phyloP scores from a whole-genome alignment of 1,139 yeast genomes.

The Sugiyamaella japonica region DNA sequence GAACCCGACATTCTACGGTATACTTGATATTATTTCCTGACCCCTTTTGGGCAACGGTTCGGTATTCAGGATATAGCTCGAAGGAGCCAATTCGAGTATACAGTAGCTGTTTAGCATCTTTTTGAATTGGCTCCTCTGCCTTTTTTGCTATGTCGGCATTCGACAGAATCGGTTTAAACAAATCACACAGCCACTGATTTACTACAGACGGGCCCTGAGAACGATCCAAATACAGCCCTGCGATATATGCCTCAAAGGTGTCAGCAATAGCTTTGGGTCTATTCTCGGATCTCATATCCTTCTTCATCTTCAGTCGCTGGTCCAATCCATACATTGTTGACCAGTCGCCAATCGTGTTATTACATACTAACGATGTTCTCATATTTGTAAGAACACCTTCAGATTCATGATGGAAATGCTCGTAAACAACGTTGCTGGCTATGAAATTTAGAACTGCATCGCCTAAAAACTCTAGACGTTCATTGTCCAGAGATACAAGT shows the following conservation, averaged over 20 bases:
- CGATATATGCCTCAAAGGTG: slow-evolving; percentile 87
- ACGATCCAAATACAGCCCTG: slow-evolving; percentile 69
- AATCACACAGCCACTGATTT: slow-evolving; percentile 57
- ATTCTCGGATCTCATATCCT: slow-evolving; percentile 34
- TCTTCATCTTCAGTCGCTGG: slow-evolving; percentile 49
- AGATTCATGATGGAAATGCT: slow-evolving; percentile 62
- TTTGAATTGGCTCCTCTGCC: slow-evolving; percentile 45
- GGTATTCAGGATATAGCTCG: slow-evolving; percentile 62
- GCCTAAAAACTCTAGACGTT: slow-evolving; percentile 89
- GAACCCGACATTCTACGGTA: slow-evolving; percentile 67
- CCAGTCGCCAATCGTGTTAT: slow-evolving; percentile 70
- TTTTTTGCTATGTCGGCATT: slow-evolving; percentile 37
- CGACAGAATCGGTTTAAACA: slow-evolving; percentile 56
- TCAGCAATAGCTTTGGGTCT: slow-evolving; percentile 63
- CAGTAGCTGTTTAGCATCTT: slow-evolving; percentile 71
- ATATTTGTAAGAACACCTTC: slow-evolving; percentile 82
- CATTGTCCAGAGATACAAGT: slow-evolving; percentile 69
- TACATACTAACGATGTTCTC: slow-evolving; percentile 72
- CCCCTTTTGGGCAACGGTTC: slow-evolving; percentile 42
- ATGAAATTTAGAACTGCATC: slow-evolving; percentile 81
- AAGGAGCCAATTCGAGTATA: slow-evolving; percentile 82
- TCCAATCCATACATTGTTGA: slow-evolving; percentile 71
- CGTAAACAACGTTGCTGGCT: slow-evolving; percentile 66
- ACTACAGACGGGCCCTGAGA: slow-evolving; percentile 50
- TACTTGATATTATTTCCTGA: slow-evolving; percentile 46